Percentiles rank a stretch among this genome's conserved stretches.
These are phyloP conservation scores for Fusarium setosum DNA, from an alignment of 2,329 filamentous ascomycete species.

Conservation along the genomic window DNA sequence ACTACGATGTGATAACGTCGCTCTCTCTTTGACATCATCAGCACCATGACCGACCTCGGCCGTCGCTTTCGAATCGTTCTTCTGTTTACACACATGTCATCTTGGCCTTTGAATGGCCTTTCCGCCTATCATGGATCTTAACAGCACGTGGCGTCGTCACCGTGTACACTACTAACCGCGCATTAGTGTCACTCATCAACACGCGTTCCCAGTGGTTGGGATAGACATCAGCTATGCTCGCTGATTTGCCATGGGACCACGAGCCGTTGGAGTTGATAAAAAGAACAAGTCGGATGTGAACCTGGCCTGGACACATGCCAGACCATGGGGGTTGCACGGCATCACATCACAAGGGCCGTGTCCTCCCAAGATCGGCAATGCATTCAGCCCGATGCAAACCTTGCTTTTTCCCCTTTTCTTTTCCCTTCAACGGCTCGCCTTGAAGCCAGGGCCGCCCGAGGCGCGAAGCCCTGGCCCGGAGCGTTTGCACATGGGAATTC, in stretches of 20 bases:
- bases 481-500: conserved; percentile 5
- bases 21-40: conserved; percentile 1
- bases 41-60: conserved; percentile 17
- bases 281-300: neutral
- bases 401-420: conserved; percentile 14
- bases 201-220: neutral
- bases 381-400: conserved; percentile 16
- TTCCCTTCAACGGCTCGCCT: conserved; percentile 9
- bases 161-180: neutral
- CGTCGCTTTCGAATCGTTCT: conserved; percentile 11
- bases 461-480: conserved; percentile 9
- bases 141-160: conserved; percentile 26
- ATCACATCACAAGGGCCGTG: conserved; percentile 17
- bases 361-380: conserved; percentile 26
- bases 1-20: conserved; percentile 10
- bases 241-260: neutral
- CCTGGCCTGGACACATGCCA: conserved; percentile 12
- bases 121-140: conserved; percentile 27
- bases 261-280: neutral
- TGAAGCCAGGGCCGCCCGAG: conserved; percentile 2
- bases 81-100: conserved; percentile 8
- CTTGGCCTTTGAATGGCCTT: conserved; percentile 7
- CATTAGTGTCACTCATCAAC: neutral
- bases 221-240: neutral
- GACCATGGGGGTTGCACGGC: conserved; percentile 9